Evolutionary conservation across 2,329 filamentous ascomycete genomes (phyloP), one percentile per base, ranked within the genome.

Genomic region (Epichloe brachyelytri): DNA sequence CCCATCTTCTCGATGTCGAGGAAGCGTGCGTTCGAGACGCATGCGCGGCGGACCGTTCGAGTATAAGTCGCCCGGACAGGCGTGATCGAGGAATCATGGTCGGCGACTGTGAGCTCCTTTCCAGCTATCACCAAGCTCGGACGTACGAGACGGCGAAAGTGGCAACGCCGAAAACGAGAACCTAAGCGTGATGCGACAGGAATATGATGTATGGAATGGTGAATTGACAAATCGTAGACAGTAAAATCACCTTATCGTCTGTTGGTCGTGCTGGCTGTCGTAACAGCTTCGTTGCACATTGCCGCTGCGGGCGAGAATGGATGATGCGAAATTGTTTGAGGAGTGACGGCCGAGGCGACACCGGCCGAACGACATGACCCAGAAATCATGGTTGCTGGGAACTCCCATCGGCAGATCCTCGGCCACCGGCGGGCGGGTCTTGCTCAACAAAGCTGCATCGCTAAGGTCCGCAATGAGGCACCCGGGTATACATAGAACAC

Each of bases 81-180:
- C 66, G 67, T 50, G 68, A 67, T 53, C 68, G 65, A 44, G 68
- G 66, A 52, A 71, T 70, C 69, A 71, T 71, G 60, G 54, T 58
- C 38, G 54, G 33, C 10, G 33, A n/a, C 17, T 36, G 33, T 47
- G 26, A 30, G 51, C 48, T 43, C 19, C 41, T 41, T 36, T 39
- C 26, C 30, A 43, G 40, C 41, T 43, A 46, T 43, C 45, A 40
- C 48, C 48, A 43, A 48, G 40, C 52, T 48, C 39, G 37, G 22
- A 20, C 15, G 48, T 52, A 48, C 45, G 50, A 52, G 50, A 49
- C 49, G 52, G 50, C 43, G 30, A 43, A 36, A 37, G 17, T 36
- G 46, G 37, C 49, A 39, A 47, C 30, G 15, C 36, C 48, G 36
- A 11, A 44, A 26, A 19, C 17, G 14, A n/a, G n/a, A 37, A 22